phyloP scores from a whole-genome alignment of 768 basidiomycete genomes.

The Lactarius akahatsu region DNA sequence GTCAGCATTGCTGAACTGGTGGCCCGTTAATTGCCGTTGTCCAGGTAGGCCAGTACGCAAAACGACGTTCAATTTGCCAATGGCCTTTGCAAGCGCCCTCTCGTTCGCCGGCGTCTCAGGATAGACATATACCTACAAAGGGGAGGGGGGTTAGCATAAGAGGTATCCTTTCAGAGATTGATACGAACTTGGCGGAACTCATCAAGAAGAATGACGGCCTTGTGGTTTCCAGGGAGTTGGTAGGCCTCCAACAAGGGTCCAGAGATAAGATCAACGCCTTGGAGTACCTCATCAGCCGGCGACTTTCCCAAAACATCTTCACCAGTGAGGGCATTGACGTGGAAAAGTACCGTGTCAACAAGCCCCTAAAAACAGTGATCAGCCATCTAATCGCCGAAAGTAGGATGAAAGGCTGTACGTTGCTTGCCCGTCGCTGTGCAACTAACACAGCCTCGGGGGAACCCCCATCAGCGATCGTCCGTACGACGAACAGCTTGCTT shows the following conservation, averaged over 20 bases:
- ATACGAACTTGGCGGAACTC: conserved; percentile 67
- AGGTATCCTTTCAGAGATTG: background rate
- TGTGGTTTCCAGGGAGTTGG: conserved; percentile 44
- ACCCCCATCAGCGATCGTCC: conserved; percentile 46
- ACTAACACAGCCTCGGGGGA: conserved; percentile 61
- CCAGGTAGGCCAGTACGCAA: conserved; percentile 47
- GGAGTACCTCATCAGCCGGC: conserved; percentile 41
- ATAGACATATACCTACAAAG: conserved; percentile 57
- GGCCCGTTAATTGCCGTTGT: conserved; percentile 53
- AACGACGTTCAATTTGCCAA: conserved; percentile 54
- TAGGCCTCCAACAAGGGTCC: conserved; percentile 62
- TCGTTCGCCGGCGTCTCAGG: conserved; percentile 54
- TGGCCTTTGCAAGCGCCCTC: conserved; percentile 44
- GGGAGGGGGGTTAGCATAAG: background rate
- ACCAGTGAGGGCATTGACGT: conserved; percentile 79
- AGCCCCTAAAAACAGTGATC: conserved; percentile 43
- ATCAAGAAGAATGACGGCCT: conserved; percentile 66
- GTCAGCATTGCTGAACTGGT: conserved; percentile 47
- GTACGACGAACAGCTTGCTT: conserved; percentile 57
- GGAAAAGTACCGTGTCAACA: conserved; percentile 73
- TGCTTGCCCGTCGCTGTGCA: conserved; percentile 58
- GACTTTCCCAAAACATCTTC: conserved; percentile 45
- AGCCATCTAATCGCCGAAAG: conserved; percentile 8
- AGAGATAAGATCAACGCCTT: conserved; percentile 60
- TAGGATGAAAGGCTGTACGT: conserved; percentile 42